Conservation (phyloP, 768 basidiomycete genomes). For the Lentinula detonsa region DNA sequence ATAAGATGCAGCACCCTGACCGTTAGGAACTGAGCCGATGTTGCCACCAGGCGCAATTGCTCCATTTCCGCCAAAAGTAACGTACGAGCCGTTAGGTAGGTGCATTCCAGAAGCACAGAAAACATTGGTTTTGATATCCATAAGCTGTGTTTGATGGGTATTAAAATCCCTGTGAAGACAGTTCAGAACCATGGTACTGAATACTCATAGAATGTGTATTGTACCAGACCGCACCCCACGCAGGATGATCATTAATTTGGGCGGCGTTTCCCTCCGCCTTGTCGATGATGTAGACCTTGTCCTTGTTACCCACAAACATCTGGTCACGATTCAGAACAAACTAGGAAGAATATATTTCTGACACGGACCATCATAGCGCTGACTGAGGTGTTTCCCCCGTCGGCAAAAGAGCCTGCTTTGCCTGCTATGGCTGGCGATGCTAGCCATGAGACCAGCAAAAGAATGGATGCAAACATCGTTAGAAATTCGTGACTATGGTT, state of each 20-base stretch:
- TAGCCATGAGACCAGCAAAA: constrained; percentile 41
- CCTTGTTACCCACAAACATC: constrained; percentile 76
- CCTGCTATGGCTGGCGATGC: constrained; percentile 28
- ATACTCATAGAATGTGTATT: background rate
- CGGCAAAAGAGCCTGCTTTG: constrained; percentile 36
- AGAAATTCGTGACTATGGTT: background rate
- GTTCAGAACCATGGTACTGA: background rate
- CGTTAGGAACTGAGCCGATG: constrained; percentile 44
- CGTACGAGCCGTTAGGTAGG: constrained; percentile 72
- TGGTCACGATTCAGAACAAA: constrained; percentile 17
- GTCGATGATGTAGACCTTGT: constrained; percentile 89
- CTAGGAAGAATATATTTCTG: constrained; percentile 8
- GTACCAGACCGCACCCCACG: constrained; percentile 69
- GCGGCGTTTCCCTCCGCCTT: constrained; percentile 78
- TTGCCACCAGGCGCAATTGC: constrained; percentile 64
- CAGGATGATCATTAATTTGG: constrained; percentile 61
- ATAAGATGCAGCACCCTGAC: constrained; percentile 41
- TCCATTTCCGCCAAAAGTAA: constrained; percentile 73
- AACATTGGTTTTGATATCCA: constrained; percentile 69
- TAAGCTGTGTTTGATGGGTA: constrained; percentile 49
- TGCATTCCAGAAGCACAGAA: constrained; percentile 86
- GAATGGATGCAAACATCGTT: constrained; percentile 23
- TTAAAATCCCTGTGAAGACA: constrained; percentile 47
- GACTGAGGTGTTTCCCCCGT: constrained; percentile 39
- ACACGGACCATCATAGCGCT: constrained; percentile 47